Evolutionary conservation across 352 stramenopile genomes (phyloP), one percentile per base, ranked within the genome.

Genomic region (Phytophthora hybrid): DNA sequence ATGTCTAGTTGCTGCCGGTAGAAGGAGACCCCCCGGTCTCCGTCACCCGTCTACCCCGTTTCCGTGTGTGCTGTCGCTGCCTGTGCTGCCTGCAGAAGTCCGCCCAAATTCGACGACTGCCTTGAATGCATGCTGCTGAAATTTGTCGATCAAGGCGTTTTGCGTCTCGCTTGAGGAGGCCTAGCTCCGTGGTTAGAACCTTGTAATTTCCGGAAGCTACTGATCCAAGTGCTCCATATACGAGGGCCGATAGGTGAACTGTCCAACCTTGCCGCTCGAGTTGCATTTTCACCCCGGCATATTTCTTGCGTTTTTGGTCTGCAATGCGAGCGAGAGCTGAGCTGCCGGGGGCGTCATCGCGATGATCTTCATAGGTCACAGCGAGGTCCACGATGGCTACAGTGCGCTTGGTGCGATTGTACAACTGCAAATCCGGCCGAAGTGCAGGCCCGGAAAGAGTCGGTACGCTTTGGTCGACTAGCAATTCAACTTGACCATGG

Each of bases 21-120:
- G 41, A 49, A 11, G 41, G 41, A 49, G 41, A 10, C n/a, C n/a
- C 64, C 64, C 63, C 34, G 56, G 56, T 65, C 46, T 71, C 56
- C 46, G 32, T 60, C 34, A 4, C 34, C 10, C 10, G 34, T 4
- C 34, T 16, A 10, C 34, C 10, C 34, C 34, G 8, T 10, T 44
- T 9, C 10, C 34, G 13, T 44, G 34, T 13, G 3, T 10, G 10
- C 34, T 44, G 34, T 44, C 34, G 34, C 10, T 44, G 34, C 34
- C 34, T 44, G 34, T 44, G 34, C 10, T 4, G 9, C 34, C 9
- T 44, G 34, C 34, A 44, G 34, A 13, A 10, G 10, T 44, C 10
- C 2, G 34, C 34, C 34, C 34, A 44, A 44, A 44, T 44, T 9
- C 34, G 34, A 1, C 34, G 34, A 11, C 34, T 44, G 34, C 34